Base-by-base conservation (phyloP, 139 green algal species). In the Picochlorum sp. region DNA sequence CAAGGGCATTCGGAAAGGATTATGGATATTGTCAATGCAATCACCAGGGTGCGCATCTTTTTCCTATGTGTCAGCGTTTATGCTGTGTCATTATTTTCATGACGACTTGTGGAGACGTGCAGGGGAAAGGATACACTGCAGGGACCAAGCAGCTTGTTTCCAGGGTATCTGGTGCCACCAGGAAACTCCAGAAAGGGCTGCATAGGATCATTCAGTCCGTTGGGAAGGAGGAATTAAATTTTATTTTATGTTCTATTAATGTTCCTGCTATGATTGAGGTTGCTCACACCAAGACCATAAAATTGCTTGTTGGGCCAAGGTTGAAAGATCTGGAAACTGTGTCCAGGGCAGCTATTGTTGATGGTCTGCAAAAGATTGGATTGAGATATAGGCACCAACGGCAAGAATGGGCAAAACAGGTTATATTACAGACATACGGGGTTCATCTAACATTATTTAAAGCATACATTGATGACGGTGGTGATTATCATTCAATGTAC, bases 401-500 rank as follows among this genome's bases (percentile, higher is more conserved):
- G 3, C 79, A 85, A 67, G 26, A 26, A 0, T 77, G 66, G 63
- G 78, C 66, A 1, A 20, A 41, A 18, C 59, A 73, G 37, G 66
- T 87, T 16, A 54, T 85, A 21, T 51, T 80, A 18, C 38, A 49
- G 30, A 87, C 81, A 1, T 47, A 67, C 5, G 73, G 77, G 11
- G n/a, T 68, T 20, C 66, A 87, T 34, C 72, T 87, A 8, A 85
- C 81, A 3, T 45, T 62, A 34, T 61, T 87, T 13, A 87, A 87
- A 51, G 70, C 63, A 21, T 71, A 72, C 20, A 50, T 85, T 26
- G 75, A 85, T 58, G 70, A 83, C 24, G 77, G 79, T 0, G 79
- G 73, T 1, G 76, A 83, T 66, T 83, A 83, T 65, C 78, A 87
- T 64, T 80, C 72, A 21, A 71, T 72, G 50, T 83, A 80, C 70